Evolutionary conservation across 2,329 filamentous ascomycete genomes (phyloP).

Genomic region (Macroventuria anomochaeta): DNA sequence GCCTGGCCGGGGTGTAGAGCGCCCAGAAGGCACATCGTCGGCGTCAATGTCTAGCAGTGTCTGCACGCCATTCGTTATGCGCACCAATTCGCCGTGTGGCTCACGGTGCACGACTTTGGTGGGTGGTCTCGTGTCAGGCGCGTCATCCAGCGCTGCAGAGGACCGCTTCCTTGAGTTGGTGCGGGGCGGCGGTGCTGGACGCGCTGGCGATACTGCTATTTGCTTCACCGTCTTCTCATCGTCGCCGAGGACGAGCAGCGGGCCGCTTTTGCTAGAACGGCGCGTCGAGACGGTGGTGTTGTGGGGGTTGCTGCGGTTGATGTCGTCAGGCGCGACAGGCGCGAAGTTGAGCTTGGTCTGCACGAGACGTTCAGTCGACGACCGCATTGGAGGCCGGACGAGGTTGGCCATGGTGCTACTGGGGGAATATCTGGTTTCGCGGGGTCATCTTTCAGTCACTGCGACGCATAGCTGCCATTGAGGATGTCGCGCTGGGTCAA

Average conservation of each 20-base stretch:
- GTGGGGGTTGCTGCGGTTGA: slow-evolving; percentile 22
- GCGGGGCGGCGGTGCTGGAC: slow-evolving; percentile 29
- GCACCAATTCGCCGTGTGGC: slow-evolving; percentile 51
- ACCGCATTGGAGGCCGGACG: slow-evolving; percentile 37
- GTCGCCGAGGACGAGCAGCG: slow-evolving; percentile 30
- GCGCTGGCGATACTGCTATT: slow-evolving; percentile 15
- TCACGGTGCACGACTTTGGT: slow-evolving; percentile 51
- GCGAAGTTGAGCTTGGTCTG: slow-evolving; percentile 40
- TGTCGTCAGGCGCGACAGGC: slow-evolving; percentile 34
- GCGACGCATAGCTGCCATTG: slow-evolving; percentile 38
- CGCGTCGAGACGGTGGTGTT: slow-evolving; percentile 35
- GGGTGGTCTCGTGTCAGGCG: slow-evolving; percentile 44
- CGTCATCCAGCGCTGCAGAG: slow-evolving; percentile 36
- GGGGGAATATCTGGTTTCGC: slow-evolving; percentile 28
- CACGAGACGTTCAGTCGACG: slow-evolving; percentile 40
- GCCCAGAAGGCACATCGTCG: slow-evolving; percentile 43
- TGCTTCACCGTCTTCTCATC: slow-evolving; percentile 30
- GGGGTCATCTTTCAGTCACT: slow-evolving; percentile 38
- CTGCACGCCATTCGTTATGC: slow-evolving; percentile 53
- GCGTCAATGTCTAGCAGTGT: slow-evolving; percentile 42
- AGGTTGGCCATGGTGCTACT: slow-evolving; percentile 36
- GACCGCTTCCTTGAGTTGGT: slow-evolving; percentile 41
- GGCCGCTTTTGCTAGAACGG: slow-evolving; percentile 34
- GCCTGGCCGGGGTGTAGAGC: slow-evolving; percentile 41
- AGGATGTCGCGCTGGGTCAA: slow-evolving; percentile 37